These are phyloP conservation scores for Eustoma russellianum DNA, from an alignment of 257 asterid species.

Conservation along the genomic window DNA sequence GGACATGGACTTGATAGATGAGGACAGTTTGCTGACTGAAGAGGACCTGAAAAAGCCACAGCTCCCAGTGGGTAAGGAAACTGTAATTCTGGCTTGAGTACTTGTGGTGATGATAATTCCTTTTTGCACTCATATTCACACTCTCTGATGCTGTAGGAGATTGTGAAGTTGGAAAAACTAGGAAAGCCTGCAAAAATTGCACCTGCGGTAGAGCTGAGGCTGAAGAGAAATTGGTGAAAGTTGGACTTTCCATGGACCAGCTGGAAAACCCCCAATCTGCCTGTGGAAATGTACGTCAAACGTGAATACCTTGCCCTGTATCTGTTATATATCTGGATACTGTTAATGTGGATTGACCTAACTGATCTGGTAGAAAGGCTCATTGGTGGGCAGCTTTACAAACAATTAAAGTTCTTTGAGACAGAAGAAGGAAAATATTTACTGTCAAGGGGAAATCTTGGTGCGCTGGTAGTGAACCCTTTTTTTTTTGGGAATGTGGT, in stretches of 20 bases:
- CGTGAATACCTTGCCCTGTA: not conserved
- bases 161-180: constrained; percentile 78
- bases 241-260: constrained; percentile 70
- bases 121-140: constrained; percentile 1
- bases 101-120: not conserved
- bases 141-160: constrained; percentile 35
- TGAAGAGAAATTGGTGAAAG: constrained; percentile 67
- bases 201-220: constrained; percentile 89
- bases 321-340: too few species aligned
- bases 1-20: constrained; percentile 85
- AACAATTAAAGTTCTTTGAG: too few species aligned
- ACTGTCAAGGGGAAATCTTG: too few species aligned
- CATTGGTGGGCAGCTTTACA: too few species aligned
- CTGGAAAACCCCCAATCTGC: constrained; percentile 84
- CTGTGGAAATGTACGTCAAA: constrained; percentile 73
- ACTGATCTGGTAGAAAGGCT: too few species aligned
- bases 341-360: too few species aligned
- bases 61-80: constrained; percentile 51
- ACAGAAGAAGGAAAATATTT: too few species aligned
- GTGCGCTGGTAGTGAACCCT: too few species aligned
- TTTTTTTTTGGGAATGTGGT: too few species aligned
- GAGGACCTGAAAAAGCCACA: constrained; percentile 89
- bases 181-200: constrained; percentile 95
- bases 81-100: constrained; percentile 3
- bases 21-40: constrained; percentile 87